These are phyloP conservation scores for Naganishia kalamii DNA, from an alignment of 768 basidiomycete species.

Conservation along the genomic window DNA sequence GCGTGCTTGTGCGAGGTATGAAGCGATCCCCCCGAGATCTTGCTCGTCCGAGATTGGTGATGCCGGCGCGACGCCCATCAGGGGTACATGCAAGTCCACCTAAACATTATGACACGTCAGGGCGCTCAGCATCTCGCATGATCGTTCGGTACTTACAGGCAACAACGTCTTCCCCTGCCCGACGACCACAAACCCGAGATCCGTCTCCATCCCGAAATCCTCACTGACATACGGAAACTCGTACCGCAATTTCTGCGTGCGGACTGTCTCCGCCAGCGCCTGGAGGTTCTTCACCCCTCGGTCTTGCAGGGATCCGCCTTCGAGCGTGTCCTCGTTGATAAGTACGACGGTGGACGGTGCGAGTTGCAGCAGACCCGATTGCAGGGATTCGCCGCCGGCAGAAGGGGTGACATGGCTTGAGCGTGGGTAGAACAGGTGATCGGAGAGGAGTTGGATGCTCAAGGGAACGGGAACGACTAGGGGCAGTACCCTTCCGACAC, in stretches of 20 bases:
- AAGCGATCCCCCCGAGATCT: conserved; percentile 19
- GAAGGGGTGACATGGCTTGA: conserved; percentile 24
- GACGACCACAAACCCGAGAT: conserved; percentile 32
- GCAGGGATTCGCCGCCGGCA: conserved; percentile 25
- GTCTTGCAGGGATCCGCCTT: conserved; percentile 39
- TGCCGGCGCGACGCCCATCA: background rate
- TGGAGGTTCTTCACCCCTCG: conserved; percentile 39
- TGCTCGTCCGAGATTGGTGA: conserved; percentile 21
- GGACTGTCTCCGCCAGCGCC: conserved; percentile 31
- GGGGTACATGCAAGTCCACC: conserved; percentile 26
- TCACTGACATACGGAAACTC: conserved; percentile 43
- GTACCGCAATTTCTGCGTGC: conserved; percentile 37
- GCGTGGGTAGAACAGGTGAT: conserved; percentile 28
- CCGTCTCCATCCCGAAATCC: conserved; percentile 41
- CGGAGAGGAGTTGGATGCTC: conserved; percentile 32
- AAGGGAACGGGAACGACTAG: conserved; percentile 29
- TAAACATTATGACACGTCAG: background rate
- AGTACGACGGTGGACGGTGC: conserved; percentile 33
- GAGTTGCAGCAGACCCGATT: conserved; percentile 41
- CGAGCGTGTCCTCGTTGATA: conserved; percentile 41
- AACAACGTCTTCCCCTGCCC: conserved; percentile 41
- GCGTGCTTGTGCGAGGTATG: conserved; percentile 18
- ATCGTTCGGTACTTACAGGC: conserved; percentile 31
- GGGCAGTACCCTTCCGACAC: conserved; percentile 24
- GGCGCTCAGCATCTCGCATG: background rate